Conservation (phyloP, 2,329 filamentous ascomycete genomes). For the Aphanocladium album region DNA sequence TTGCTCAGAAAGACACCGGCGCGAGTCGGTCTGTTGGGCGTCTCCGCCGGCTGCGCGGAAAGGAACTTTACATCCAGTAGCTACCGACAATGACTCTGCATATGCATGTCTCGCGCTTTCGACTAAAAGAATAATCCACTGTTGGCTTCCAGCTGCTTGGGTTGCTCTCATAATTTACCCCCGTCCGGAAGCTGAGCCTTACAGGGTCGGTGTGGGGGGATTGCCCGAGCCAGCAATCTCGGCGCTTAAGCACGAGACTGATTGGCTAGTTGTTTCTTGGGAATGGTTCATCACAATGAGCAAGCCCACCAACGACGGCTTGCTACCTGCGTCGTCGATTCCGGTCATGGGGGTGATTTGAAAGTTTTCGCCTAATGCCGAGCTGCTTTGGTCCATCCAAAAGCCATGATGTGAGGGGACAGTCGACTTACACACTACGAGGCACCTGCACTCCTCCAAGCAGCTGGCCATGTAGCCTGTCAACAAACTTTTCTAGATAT, state of each 20-base stretch:
- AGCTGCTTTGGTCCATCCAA: neutral
- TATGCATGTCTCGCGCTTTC: neutral
- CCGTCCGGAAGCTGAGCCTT: constrained; percentile 3
- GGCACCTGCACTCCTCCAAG: too few species aligned
- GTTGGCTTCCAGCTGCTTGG: neutral
- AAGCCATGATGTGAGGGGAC: too few species aligned
- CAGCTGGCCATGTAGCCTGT: too few species aligned
- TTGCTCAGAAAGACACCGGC: neutral
- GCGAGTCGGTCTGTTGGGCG: neutral
- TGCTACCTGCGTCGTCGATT: neutral
- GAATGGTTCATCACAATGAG: neutral
- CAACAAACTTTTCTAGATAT: too few species aligned
- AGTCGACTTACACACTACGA: too few species aligned
- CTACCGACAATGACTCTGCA: neutral
- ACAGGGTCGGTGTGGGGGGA: neutral
- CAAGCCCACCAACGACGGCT: neutral
- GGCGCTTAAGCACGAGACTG: constrained; percentile 9
- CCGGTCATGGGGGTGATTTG: neutral
- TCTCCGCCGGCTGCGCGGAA: neutral
- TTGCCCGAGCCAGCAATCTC: constrained; percentile 1
- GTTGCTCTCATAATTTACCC: neutral
- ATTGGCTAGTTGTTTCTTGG: neutral
- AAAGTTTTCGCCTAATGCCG: neutral
- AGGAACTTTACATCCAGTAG: neutral
- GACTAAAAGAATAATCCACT: neutral